Evolutionary conservation across 2,329 filamentous ascomycete species (phyloP), one percentile per base, ranked within the genome.

Genomic region (Apiospora hydei): DNA sequence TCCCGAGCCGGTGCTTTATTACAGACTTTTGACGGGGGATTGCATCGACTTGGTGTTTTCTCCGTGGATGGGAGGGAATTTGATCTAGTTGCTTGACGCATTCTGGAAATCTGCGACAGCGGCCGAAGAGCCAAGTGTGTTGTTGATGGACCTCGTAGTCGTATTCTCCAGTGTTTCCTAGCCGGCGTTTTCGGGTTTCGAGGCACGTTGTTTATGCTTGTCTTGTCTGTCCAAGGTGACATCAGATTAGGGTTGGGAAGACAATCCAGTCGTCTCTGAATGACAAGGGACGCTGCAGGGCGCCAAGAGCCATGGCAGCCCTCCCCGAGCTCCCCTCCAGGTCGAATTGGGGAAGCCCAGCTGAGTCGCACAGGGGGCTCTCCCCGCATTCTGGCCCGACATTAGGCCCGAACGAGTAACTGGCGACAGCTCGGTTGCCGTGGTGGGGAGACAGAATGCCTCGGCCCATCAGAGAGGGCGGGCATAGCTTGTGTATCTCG

Each of bases 231-330:
- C 26, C 30, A 30, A 24, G 26, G 14, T 3, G 53, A 7, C 24
- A 57, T 57, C 51, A 34, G 51, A 34, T 57, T 21, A 38, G 53
- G 30, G 38, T 61, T 43, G 8, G 41, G 53, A 30, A 61, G 30
- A 38, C 30, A 34, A 38, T 30, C 6, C 10, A 11, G n/a, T 38
- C 21, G 53, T 38, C 53, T 61, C 13, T 21, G 53, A 38, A 34
- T 34, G 26, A 61, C 57, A 41, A 30, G 57, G 51, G 53, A 18
- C 18, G 57, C 46, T 41, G 57, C 57, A 64, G 57, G 34, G 53
- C 53, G 53, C 53, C 26, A 61, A 38, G 53, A 30, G 30, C 24
- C 51, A 57, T 34, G 51, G 51, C 24, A 18, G 44, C 16, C 44
- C 44, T 46, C 18, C 44, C 5, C 34, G 49, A 14, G 24, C 49